Percentiles rank a stretch among this genome's conserved stretches.
These are phyloP conservation scores for Papiliotrema flavescens DNA, from an alignment of 1,284 basidiomycete genomes.

Conservation along the genomic window DNA sequence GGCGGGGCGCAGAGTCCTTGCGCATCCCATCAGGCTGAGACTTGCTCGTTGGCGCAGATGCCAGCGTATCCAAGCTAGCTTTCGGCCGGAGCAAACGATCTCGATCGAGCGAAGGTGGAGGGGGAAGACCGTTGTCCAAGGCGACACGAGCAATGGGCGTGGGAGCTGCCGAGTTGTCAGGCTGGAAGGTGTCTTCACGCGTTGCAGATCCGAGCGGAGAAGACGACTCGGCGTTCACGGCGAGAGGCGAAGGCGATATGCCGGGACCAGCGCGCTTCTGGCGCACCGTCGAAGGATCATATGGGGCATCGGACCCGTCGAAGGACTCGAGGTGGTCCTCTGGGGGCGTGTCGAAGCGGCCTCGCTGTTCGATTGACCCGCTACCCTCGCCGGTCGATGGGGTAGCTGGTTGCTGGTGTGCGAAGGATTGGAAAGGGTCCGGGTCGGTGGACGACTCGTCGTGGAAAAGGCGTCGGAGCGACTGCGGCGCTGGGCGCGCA, in stretches of 20 bases:
- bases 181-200: conserved; percentile 6
- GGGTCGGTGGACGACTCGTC: conserved; percentile 40
- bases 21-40: conserved; percentile 18
- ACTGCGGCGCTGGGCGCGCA: conserved; percentile 42
- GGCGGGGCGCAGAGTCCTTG: conserved; percentile 12
- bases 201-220: neutral
- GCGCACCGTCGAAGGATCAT: conserved; percentile 22
- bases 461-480: conserved; percentile 47
- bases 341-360: conserved; percentile 15
- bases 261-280: conserved; percentile 11
- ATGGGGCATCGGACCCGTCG: neutral
- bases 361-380: conserved; percentile 18
- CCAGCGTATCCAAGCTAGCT: conserved; percentile 28
- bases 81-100: conserved; percentile 8
- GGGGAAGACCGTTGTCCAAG: conserved; percentile 3
- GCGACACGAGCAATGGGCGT: conserved; percentile 22
- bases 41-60: conserved; percentile 26
- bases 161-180: conserved; percentile 8
- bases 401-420: conserved; percentile 31
- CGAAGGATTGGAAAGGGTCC: conserved; percentile 45
- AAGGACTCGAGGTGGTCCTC: conserved; percentile 5
- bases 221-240: conserved; percentile 5
- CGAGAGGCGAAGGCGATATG: conserved; percentile 12
- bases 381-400: conserved; percentile 22
- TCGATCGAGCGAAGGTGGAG: conserved; percentile 1